Evolutionary conservation across 2,329 filamentous ascomycete genomes (phyloP).

Genomic region (Myrmaecium sp.): DNA sequence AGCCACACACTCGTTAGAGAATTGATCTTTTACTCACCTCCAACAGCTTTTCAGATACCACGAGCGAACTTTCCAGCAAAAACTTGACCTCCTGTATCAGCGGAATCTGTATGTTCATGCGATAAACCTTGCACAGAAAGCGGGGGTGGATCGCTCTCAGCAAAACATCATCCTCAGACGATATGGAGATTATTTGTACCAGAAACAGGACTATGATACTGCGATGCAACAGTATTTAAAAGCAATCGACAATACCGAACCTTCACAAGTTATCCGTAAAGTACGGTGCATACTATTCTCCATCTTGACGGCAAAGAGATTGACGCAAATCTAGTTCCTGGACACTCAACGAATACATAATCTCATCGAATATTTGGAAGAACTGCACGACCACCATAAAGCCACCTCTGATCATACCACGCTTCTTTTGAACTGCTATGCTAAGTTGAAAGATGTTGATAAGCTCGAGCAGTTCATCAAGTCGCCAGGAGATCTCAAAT

Average conservation of each 20-base stretch:
- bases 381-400: slow-evolving; percentile 83
- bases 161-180: slow-evolving; percentile 85
- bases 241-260: slow-evolving; percentile 90
- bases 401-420: slow-evolving; percentile 94
- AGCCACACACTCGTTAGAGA: slow-evolving; percentile 6
- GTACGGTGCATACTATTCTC: slow-evolving; percentile 22
- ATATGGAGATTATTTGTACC: slow-evolving; percentile 88
- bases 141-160: slow-evolving; percentile 60
- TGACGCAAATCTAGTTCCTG: slow-evolving; percentile 58
- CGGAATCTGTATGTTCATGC: slow-evolving; percentile 83
- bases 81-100: slow-evolving; percentile 84
- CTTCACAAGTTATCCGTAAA: slow-evolving; percentile 90
- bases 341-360: slow-evolving; percentile 97
- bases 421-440: slow-evolving; percentile 87
- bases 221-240: slow-evolving; percentile 98
- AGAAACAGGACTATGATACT: slow-evolving; percentile 88
- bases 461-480: slow-evolving; percentile 97
- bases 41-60: slow-evolving; percentile 65
- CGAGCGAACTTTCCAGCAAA: slow-evolving; percentile 78
- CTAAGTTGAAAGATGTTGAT: slow-evolving; percentile 90
- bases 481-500: slow-evolving; percentile 82
- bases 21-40: slow-evolving; percentile 5
- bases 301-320: not conserved
- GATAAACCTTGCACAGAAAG: slow-evolving; percentile 83
- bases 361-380: slow-evolving; percentile 89